These are phyloP conservation scores for Cercis canadensis DNA, from an alignment of 306 rosid genomes.

Conservation along the genomic window DNA sequence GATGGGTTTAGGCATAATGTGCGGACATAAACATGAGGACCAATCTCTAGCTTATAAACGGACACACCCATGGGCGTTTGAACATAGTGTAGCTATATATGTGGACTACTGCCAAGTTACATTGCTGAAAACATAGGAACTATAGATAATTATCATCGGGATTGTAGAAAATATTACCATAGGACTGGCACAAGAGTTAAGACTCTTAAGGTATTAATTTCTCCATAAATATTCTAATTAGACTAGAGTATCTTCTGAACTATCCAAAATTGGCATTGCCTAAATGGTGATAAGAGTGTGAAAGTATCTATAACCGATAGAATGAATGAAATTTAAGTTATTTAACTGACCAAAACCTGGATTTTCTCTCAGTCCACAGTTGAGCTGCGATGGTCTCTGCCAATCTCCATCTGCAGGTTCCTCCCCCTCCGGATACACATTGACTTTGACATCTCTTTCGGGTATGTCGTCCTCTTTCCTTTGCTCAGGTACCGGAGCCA, in stretches of 20 bases:
- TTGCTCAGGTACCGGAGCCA: slow-evolving; percentile 46
- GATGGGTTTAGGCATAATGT: not conserved
- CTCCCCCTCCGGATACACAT: slow-evolving; percentile 47
- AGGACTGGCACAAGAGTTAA: slow-evolving; percentile 15
- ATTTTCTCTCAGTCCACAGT: slow-evolving; percentile 71
- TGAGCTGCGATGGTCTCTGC: slow-evolving; percentile 55
- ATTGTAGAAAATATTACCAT: not conserved
- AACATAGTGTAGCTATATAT: slow-evolving; percentile 1
- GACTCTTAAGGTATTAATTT: not conserved
- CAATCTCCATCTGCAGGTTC: slow-evolving; percentile 55
- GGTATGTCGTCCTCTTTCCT: slow-evolving; percentile 48
- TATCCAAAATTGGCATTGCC: slow-evolving; percentile 14
- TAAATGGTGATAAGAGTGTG: not conserved
- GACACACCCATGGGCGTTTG: not conserved
- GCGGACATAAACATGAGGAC: not conserved
- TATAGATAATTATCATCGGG: too few species aligned
- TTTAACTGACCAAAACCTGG: slow-evolving; percentile 71
- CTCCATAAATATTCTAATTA: slow-evolving; percentile 4
- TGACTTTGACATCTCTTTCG: slow-evolving; percentile 53
- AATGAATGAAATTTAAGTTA: slow-evolving; percentile 8
- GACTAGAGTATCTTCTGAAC: slow-evolving; percentile 3
- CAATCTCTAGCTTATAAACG: not conserved
- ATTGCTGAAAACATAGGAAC: not conserved
- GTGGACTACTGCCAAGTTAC: not conserved
- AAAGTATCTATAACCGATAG: slow-evolving; percentile 2